phyloP scores from a whole-genome alignment of 2,329 filamentous ascomycete genomes.

The Fonsecaea erecta region DNA sequence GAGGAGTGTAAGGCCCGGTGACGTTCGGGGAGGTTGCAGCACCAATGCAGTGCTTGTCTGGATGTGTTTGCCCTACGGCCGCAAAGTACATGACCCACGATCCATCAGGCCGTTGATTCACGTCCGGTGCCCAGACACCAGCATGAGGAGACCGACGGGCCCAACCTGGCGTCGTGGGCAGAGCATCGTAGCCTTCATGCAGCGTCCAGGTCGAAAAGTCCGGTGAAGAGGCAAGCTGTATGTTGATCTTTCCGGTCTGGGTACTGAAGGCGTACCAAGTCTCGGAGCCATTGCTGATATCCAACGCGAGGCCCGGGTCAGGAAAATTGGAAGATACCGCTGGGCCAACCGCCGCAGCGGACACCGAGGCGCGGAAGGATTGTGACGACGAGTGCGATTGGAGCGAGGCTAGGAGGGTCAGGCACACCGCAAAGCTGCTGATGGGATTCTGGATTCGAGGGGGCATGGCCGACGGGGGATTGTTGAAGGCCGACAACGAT shows the following conservation, averaged over 20 bases:
- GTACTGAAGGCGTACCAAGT: constrained; percentile 63
- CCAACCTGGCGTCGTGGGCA: constrained; percentile 58
- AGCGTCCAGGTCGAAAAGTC: constrained; percentile 54
- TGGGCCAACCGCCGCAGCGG: constrained; percentile 13
- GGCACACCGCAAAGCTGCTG: constrained; percentile 1
- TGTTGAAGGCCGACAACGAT: not conserved
- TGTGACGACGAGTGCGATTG: constrained; percentile 7
- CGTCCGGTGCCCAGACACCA: constrained; percentile 63
- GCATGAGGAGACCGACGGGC: constrained; percentile 45
- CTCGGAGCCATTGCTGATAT: constrained; percentile 42
- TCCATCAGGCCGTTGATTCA: constrained; percentile 52
- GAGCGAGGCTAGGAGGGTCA: constrained; percentile 4
- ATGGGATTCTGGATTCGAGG: not conserved
- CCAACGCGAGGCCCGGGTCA: constrained; percentile 59
- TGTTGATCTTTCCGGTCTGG: constrained; percentile 52
- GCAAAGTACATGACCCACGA: constrained; percentile 63
- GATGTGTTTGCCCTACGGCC: constrained; percentile 48
- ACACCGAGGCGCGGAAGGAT: constrained; percentile 7
- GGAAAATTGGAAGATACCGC: constrained; percentile 55
- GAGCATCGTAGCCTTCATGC: constrained; percentile 55
- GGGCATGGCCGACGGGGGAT: not conserved
- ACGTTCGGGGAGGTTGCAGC: constrained; percentile 53
- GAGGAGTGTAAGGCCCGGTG: constrained; percentile 56
- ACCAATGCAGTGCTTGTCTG: constrained; percentile 60
- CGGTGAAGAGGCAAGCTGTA: constrained; percentile 58